These are phyloP conservation scores for Clonostachys sp. DNA, from an alignment of 2,329 filamentous ascomycete species.

Conservation along the genomic window DNA sequence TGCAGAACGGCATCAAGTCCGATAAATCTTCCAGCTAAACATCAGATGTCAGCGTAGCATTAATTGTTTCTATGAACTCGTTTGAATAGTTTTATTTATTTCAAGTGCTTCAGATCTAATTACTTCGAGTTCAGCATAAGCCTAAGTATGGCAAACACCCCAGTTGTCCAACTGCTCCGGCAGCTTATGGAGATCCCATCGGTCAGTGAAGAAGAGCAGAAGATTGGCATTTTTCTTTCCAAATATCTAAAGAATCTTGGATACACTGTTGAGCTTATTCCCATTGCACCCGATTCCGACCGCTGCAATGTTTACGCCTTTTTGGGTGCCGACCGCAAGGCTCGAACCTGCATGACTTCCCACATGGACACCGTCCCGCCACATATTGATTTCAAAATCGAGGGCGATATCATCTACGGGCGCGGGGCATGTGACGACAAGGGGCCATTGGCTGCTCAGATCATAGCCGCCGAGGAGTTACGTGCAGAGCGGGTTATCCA, in stretches of 20 bases:
- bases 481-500: slow-evolving; percentile 2
- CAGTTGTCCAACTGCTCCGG: slow-evolving; percentile 8
- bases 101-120: too few species aligned
- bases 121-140: neutral
- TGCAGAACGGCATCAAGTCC: too few species aligned
- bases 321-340: slow-evolving; percentile 37
- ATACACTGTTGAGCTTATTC: slow-evolving; percentile 25
- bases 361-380: slow-evolving; percentile 75
- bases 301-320: slow-evolving; percentile 70
- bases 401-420: slow-evolving; percentile 41
- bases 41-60: too few species aligned
- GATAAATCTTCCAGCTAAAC: too few species aligned
- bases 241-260: slow-evolving; percentile 48
- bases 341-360: slow-evolving; percentile 57
- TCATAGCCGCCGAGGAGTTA: slow-evolving; percentile 47
- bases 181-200: slow-evolving; percentile 10
- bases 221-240: slow-evolving; percentile 60
- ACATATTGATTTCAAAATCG: slow-evolving; percentile 57
- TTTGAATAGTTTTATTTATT: too few species aligned
- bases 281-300: slow-evolving; percentile 8
- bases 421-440: slow-evolving; percentile 67
- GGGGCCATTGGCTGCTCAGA: slow-evolving; percentile 62
- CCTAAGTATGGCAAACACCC: slow-evolving; percentile 3
- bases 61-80: too few species aligned
- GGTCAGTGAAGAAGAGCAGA: slow-evolving; percentile 39